phyloP scores from a whole-genome alignment of 352 stramenopile species.

The Elongisporangium undulatum region DNA sequence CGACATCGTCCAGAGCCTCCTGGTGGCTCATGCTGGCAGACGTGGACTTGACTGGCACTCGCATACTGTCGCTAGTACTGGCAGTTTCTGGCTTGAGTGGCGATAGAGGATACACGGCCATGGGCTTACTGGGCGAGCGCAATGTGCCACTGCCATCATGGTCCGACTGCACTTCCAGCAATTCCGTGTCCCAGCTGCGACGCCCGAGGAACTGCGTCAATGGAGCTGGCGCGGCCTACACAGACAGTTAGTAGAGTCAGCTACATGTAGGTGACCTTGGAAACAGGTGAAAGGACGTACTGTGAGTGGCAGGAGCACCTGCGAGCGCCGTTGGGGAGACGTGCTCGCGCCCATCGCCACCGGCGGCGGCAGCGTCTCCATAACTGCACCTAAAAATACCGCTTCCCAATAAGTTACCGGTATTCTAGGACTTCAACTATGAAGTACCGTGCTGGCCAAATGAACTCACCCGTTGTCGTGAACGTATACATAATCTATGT shows the following conservation, averaged over 20 bases:
- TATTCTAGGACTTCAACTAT: background rate
- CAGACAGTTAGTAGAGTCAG: background rate
- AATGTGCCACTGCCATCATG: background rate
- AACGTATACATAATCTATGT: background rate
- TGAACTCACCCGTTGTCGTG: background rate
- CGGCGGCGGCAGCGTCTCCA: background rate
- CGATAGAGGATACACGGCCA: background rate
- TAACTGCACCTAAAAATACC: background rate
- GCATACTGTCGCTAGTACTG: constrained; percentile 4
- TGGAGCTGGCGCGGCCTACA: background rate
- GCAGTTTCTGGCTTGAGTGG: constrained; percentile 1
- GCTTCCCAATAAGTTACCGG: background rate
- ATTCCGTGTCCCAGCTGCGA: constrained; percentile 50
- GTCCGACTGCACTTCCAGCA: constrained; percentile 25
- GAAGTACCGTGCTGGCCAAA: background rate
- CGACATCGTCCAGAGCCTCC: constrained; percentile 42
- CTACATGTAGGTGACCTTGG: background rate
- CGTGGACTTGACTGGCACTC: constrained; percentile 5
- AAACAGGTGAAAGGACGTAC: background rate
- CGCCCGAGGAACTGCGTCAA: constrained; percentile 31
- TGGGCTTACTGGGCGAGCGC: background rate
- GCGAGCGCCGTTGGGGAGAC: background rate
- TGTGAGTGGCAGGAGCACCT: background rate
- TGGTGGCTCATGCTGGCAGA: constrained; percentile 21
- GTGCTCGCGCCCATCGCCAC: background rate